phyloP scores from a whole-genome alignment of 2,329 filamentous ascomycete genomes.

The Xylariaceae sp. region DNA sequence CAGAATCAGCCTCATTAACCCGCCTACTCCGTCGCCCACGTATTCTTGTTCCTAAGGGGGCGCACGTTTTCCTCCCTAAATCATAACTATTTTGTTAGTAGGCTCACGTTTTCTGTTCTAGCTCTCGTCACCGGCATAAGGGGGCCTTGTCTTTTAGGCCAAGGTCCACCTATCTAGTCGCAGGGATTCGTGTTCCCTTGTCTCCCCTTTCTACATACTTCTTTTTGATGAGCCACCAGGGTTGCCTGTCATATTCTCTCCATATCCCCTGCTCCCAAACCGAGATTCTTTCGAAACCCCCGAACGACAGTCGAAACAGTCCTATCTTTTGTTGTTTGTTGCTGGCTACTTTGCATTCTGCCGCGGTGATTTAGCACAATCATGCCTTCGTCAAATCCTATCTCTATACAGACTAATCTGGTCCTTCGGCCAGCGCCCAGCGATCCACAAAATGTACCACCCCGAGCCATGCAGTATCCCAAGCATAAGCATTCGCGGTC shows the following conservation, averaged over 20 bases:
- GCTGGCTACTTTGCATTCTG: conserved; percentile 1
- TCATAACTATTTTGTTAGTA: conserved; percentile 8
- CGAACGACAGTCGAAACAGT: neutral
- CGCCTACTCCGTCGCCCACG: neutral
- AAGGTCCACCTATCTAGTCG: neutral
- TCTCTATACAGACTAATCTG: conserved; percentile 34
- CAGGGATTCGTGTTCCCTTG: conserved; percentile 1
- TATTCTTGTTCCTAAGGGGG: neutral
- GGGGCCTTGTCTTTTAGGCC: neutral
- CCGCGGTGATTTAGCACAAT: conserved; percentile 10
- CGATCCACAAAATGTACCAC: conserved; percentile 30
- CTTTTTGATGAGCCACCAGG: conserved; percentile 1
- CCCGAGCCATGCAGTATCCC: conserved; percentile 27
- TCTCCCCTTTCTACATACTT: neutral
- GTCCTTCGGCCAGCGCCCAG: conserved; percentile 29
- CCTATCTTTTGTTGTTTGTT: conserved; percentile 4
- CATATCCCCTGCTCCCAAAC: neutral
- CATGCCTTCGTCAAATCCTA: conserved; percentile 33
- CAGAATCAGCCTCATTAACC: conserved; percentile 8
- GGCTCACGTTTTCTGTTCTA: conserved; percentile 11
- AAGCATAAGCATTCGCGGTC: conserved; percentile 60
- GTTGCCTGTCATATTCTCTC: conserved; percentile 3
- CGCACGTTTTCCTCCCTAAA: conserved; percentile 7
- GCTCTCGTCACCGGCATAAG: conserved; percentile 1
- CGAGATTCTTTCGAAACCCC: neutral